Conservation (phyloP, 768 basidiomycete genomes). For the Russula emetica region DNA sequence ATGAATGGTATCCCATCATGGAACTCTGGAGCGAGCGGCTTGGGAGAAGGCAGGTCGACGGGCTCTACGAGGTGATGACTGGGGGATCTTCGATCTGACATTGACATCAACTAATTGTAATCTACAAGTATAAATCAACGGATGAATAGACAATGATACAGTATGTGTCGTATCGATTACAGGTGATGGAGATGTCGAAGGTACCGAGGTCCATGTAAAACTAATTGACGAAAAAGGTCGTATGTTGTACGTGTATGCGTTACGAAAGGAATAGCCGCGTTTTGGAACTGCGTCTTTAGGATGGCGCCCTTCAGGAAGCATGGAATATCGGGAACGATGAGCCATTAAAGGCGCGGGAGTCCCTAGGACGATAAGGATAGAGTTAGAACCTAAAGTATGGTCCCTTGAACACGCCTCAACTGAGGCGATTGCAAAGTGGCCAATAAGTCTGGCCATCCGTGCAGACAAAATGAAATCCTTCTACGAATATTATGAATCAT, state of each 20-base stretch:
- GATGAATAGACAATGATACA: not conserved
- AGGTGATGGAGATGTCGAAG: not conserved
- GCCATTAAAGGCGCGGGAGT: too few species aligned
- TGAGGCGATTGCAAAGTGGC: not conserved
- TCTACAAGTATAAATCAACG: not conserved
- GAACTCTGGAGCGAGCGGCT: conserved; percentile 77
- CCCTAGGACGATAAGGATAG: not conserved
- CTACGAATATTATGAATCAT: not conserved
- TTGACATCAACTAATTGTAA: not conserved
- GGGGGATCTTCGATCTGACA: conserved; percentile 26
- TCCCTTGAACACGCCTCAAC: not conserved
- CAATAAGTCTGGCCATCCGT: not conserved
- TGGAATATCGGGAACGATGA: not conserved
- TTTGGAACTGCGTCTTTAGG: not conserved
- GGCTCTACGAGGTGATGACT: conserved; percentile 65
- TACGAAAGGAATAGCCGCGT: not conserved
- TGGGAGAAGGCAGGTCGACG: conserved; percentile 50
- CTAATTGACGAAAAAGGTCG: not conserved
- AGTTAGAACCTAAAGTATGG: not conserved
- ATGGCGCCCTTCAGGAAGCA: not conserved
- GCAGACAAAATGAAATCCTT: not conserved
- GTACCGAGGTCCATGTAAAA: not conserved
- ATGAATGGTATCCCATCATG: conserved; percentile 85
- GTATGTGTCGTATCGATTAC: not conserved
- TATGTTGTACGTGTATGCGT: not conserved